These are phyloP conservation scores for Pseudocercospora fuligena DNA, from an alignment of 2,329 filamentous ascomycete species.

Conservation along the genomic window DNA sequence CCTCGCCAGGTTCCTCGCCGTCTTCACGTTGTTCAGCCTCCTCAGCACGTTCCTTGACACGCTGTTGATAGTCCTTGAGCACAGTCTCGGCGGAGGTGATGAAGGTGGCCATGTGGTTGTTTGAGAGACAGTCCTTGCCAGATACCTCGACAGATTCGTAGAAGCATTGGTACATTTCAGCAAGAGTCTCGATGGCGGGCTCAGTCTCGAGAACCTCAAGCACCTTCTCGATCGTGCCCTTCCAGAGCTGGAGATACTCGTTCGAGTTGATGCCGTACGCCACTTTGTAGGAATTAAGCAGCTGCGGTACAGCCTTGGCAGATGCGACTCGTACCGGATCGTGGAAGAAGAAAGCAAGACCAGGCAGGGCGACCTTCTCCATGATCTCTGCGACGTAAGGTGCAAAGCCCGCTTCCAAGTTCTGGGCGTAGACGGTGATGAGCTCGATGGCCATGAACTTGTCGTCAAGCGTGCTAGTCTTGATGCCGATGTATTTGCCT, in stretches of 20 bases:
- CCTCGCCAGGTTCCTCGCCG: conserved; percentile 75
- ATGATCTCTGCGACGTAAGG: conserved; percentile 91
- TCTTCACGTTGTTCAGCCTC: conserved; percentile 83
- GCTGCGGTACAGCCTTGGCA: conserved; percentile 89
- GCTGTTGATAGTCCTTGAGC: conserved; percentile 88
- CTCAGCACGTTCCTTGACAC: conserved; percentile 81
- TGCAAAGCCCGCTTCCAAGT: conserved; percentile 89
- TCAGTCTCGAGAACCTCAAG: conserved; percentile 92
- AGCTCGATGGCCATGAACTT: conserved; percentile 99
- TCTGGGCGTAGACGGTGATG: conserved; percentile 94
- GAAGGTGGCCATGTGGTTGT: conserved; percentile 81
- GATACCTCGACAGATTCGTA: conserved; percentile 97
- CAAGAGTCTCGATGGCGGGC: conserved; percentile 92
- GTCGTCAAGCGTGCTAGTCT: conserved; percentile 94
- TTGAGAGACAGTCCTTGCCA: conserved; percentile 79
- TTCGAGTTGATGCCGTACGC: conserved; percentile 80
- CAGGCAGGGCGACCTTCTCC: conserved; percentile 93
- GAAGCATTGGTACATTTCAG: conserved; percentile 99
- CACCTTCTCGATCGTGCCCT: conserved; percentile 82
- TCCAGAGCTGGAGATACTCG: conserved; percentile 83
- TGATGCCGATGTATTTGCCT: conserved; percentile 97
- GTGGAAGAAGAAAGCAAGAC: conserved; percentile 98
- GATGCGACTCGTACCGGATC: conserved; percentile 95
- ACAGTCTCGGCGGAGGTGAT: conserved; percentile 84
- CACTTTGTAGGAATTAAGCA: conserved; percentile 93